Base-by-base conservation (phyloP, 495 filamentous ascomycete genomes). In the Penicillium canariense region DNA sequence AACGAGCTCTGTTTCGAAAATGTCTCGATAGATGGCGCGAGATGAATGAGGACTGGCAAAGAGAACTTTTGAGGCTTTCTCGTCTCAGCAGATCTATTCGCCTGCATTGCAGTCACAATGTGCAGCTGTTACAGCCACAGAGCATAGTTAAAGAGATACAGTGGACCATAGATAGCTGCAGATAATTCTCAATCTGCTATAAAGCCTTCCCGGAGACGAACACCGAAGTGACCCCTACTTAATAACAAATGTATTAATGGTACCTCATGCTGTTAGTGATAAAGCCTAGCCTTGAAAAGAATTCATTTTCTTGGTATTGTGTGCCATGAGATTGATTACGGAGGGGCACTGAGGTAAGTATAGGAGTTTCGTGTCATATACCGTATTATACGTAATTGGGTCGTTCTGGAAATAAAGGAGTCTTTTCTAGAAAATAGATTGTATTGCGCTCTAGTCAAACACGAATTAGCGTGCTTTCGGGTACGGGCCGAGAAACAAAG, bases 11-110 rank as follows among this genome's bases (percentile, higher is more conserved):
- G 15, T 56, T 51, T 56, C 54, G 47, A 26, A 56, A 51, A 47
- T 40, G 22, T 32, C 54, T 56, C 23, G 48, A 47, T 47, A 51
- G 54, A 51, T 51, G 47, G 54, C 47, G 54, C 30, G 54, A 56
- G 39, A 56, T 51, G 54, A 34, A 51, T 56, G 54, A 56, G 40
- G 48, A 56, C 48, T 56, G 54, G 54, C 54, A 56, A 47, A 51
- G 39, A 46, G 54, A 56, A 2, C 48, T 56, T 51, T 56, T 56
- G 48, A 51, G 15, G 34, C 54, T 56, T 51, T 56, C 54, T 46
- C 54, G 54, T 48, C 48, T 51, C 31, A 47, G 39, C 11, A 56
- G 48, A 47, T 46, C 39, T 39, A 31, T 56, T 32, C 54, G 54
- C 39, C 39, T 56, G 31, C 28, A 51, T 51, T 56, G 54, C 54